Conservation (phyloP, 371 early-diverging fungal genomes). For the Mucor lusitanicus region DNA sequence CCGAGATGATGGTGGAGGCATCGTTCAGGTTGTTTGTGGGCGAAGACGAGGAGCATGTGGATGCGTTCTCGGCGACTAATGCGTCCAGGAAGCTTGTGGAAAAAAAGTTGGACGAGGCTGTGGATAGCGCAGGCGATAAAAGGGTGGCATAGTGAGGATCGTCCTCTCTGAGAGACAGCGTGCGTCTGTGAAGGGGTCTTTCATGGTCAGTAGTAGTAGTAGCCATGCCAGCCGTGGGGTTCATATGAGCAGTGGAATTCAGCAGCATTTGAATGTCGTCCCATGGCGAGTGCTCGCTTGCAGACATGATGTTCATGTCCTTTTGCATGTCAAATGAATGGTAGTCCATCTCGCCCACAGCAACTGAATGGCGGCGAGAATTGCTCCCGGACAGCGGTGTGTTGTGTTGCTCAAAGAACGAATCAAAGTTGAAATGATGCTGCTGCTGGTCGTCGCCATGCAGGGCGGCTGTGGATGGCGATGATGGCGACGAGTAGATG, state of each 20-base stretch:
- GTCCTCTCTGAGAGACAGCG: slow-evolving; percentile 41
- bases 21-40: not conserved
- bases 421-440: slow-evolving; percentile 10
- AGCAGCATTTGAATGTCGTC: slow-evolving; percentile 12
- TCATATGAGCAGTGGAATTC: not conserved
- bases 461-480: slow-evolving; percentile 17
- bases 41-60: not conserved
- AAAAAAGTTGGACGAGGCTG: slow-evolving; percentile 44
- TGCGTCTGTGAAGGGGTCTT: slow-evolving; percentile 24
- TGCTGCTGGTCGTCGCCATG: not conserved
- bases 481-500: slow-evolving; percentile 36
- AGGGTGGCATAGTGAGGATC: slow-evolving; percentile 19
- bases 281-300: slow-evolving; percentile 9
- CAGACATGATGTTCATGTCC: slow-evolving; percentile 10
- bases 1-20: slow-evolving; percentile 19
- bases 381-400: slow-evolving; percentile 12
- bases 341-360: slow-evolving; percentile 31
- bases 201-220: not conserved
- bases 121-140: slow-evolving; percentile 6
- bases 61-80: slow-evolving; percentile 38
- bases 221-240: too few relatives aligned
- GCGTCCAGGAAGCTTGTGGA: slow-evolving; percentile 62
- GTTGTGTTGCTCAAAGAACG: slow-evolving; percentile 21
- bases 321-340: slow-evolving; percentile 24
- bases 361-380: slow-evolving; percentile 32